phyloP scores from a whole-genome alignment of 306 rosid genomes.

The Acacia acuminata region DNA sequence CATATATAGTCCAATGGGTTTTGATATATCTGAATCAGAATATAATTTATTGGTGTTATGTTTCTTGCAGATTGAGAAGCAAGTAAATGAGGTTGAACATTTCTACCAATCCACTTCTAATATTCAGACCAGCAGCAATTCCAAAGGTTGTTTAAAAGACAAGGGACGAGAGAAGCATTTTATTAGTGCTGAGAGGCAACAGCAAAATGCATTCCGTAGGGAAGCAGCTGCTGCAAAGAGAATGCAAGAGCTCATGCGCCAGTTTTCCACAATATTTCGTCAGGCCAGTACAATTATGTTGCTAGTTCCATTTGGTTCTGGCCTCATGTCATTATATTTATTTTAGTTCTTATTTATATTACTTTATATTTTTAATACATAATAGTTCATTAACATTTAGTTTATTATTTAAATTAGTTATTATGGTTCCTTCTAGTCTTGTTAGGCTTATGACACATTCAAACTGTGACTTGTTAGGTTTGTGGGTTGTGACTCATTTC shows the following conservation, averaged over 20 bases:
- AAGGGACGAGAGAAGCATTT: constrained; percentile 56
- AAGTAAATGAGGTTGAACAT: constrained; percentile 58
- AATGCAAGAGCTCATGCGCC: constrained; percentile 76
- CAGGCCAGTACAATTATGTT: constrained; percentile 49
- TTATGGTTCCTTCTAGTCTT: not conserved
- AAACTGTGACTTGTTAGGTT: not conserved
- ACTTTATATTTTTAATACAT: not conserved
- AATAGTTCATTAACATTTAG: not conserved
- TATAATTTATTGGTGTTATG: constrained; percentile 17
- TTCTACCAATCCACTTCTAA: constrained; percentile 38
- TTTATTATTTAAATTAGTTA: not conserved
- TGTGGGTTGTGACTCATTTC: not conserved
- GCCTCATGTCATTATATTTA: not conserved
- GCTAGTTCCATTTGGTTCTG: not conserved
- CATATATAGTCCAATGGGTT: not conserved
- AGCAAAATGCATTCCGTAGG: constrained; percentile 47
- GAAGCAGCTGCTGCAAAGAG: constrained; percentile 62
- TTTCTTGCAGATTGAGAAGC: constrained; percentile 67
- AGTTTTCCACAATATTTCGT: constrained; percentile 56
- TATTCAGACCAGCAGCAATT: constrained; percentile 38
- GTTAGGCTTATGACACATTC: not conserved
- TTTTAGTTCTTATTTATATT: not conserved
- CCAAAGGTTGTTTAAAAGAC: constrained; percentile 54
- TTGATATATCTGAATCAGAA: constrained; percentile 21
- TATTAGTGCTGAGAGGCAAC: constrained; percentile 51